Percentiles rank a stretch among this genome's conserved stretches.
Evolutionary conservation across 768 basidiomycete species (phyloP).

Genomic region (Psilocybe sp.): DNA sequence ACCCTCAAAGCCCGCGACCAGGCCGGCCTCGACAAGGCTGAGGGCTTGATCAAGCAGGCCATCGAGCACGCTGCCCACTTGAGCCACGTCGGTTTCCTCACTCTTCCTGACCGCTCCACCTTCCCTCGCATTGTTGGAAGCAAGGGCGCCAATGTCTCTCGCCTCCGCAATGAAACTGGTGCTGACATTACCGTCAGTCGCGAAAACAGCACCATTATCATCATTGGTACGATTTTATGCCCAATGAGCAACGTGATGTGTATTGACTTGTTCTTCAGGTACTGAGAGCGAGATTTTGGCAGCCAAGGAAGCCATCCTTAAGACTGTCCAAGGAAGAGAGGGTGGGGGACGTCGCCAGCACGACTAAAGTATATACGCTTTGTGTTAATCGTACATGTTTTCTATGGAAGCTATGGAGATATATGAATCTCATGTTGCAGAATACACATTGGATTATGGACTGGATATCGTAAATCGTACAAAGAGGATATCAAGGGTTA

Average conservation of each 20-base stretch:
- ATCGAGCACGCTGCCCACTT: conserved; percentile 70
- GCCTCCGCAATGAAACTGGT: conserved; percentile 84
- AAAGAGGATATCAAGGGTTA: background rate
- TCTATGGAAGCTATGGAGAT: conserved; percentile 4
- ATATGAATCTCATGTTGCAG: conserved; percentile 4
- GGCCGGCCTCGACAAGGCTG: conserved; percentile 72
- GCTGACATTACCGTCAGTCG: conserved; percentile 91
- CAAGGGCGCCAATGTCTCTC: conserved; percentile 87
- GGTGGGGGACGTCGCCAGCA: conserved; percentile 36
- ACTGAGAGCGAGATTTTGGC: conserved; percentile 61
- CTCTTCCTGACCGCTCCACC: conserved; percentile 72
- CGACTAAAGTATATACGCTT: conserved; percentile 20
- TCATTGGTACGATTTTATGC: conserved; percentile 62
- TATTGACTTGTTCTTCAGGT: conserved; percentile 38
- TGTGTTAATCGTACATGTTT: conserved; percentile 5
- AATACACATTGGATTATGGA: background rate
- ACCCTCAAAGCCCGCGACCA: conserved; percentile 80
- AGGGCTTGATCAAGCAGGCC: conserved; percentile 62
- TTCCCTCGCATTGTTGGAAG: conserved; percentile 94
- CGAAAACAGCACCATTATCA: conserved; percentile 83
- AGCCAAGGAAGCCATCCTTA: conserved; percentile 78
- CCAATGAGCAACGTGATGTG: background rate
- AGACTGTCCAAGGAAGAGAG: conserved; percentile 40
- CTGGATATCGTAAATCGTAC: background rate
- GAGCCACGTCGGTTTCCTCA: conserved; percentile 83